phyloP scores from a whole-genome alignment of 83 land plant species.

The Thuja plicata region DNA sequence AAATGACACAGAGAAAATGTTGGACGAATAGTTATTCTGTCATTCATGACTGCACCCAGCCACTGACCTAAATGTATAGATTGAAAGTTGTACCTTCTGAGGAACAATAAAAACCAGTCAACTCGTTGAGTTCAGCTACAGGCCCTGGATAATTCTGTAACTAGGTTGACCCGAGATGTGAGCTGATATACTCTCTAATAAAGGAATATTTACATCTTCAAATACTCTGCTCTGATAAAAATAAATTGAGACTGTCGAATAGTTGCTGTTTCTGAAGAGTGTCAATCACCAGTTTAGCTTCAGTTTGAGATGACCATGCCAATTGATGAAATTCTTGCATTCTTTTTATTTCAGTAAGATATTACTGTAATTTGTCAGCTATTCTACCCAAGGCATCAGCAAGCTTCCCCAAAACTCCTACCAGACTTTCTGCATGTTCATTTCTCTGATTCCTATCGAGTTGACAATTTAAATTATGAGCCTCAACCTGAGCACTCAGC shows the following conservation, averaged over 20 bases:
- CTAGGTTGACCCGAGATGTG: neutral
- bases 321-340: neutral
- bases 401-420: slow-evolving; percentile 19
- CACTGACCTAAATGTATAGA: neutral
- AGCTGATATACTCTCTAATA: neutral
- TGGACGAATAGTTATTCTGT: neutral
- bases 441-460: slow-evolving; percentile 20
- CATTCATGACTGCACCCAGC: neutral
- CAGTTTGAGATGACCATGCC: neutral
- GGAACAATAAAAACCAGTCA: neutral
- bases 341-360: neutral
- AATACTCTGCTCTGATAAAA: neutral
- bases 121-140: neutral
- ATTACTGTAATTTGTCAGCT: slow-evolving; percentile 16
- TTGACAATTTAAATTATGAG: slow-evolving; percentile 20
- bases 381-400: slow-evolving; percentile 24
- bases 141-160: neutral
- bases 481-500: slow-evolving; percentile 16
- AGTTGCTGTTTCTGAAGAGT: neutral
- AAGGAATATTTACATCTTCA: slow-evolving; percentile 2
- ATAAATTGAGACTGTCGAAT: neutral
- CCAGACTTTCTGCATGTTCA: slow-evolving; percentile 18
- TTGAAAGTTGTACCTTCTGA: neutral
- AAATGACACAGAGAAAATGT: neutral
- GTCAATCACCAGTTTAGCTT: neutral